These are phyloP conservation scores for Cyclocybe cylindracea DNA, from an alignment of 768 basidiomycete species.

Conservation along the genomic window DNA sequence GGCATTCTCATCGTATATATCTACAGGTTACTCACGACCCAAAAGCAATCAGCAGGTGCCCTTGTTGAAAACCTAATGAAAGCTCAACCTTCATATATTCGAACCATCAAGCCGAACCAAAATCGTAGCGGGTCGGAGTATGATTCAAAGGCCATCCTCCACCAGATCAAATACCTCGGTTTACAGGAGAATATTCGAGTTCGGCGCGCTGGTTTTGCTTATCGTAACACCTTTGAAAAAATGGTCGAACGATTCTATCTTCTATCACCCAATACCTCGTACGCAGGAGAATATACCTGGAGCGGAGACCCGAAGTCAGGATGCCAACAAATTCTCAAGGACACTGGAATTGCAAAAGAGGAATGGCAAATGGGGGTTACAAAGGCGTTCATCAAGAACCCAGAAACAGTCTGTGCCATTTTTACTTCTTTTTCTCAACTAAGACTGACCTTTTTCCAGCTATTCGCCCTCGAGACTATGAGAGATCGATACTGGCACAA, in stretches of 20 bases:
- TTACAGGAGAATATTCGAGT: constrained; percentile 98
- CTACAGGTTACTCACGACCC: neutral
- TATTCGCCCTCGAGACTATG: constrained; percentile 98
- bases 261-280: constrained; percentile 91
- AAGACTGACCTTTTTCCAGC: constrained; percentile 43
- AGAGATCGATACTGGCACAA: constrained; percentile 99
- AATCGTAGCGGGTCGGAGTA: constrained; percentile 92
- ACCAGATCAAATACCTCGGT: constrained; percentile 99
- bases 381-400: constrained; percentile 99
- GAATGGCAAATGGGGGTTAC: constrained; percentile 99
- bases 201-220: constrained; percentile 96
- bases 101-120: constrained; percentile 99
- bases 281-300: constrained; percentile 99
- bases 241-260: constrained; percentile 99
- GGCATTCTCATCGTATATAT: neutral
- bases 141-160: constrained; percentile 91
- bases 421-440: neutral
- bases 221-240: constrained; percentile 97
- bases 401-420: constrained; percentile 76
- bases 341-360: constrained; percentile 93
- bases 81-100: constrained; percentile 96
- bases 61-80: constrained; percentile 98
- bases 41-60: constrained; percentile 86
- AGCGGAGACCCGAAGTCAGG: constrained; percentile 86
- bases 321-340: constrained; percentile 89